Base-by-base conservation (phyloP, 2,329 filamentous ascomycete species). In the Anisogramma anomala region DNA sequence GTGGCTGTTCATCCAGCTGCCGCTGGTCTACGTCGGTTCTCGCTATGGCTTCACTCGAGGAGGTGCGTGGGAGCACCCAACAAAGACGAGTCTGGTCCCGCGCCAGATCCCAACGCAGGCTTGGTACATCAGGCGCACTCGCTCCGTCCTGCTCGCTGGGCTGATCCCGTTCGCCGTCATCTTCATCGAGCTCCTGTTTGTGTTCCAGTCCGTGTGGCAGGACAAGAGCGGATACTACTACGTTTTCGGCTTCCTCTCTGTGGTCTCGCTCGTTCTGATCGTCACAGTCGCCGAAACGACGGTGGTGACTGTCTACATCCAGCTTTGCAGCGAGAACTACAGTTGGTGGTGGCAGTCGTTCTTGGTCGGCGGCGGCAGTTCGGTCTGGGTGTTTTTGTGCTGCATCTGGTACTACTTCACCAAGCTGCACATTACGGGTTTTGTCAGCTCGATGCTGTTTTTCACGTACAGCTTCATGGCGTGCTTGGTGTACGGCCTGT, bases 341-440 rank as follows among this genome's bases (percentile, higher is more conserved):
- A 74, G 85, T 58, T 94, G 86, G 86, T 91, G 84, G 84, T 93
- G 85, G 85, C 82, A 84, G 58, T 85, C 82, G 38, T 91, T 94
- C 64, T 62, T 84, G 36, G 74, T 87, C 7, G 86, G 86, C 33
- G 82, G 80, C 35, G 77, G 79, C 51, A 85, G 79, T 51, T 75
- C 82, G 6, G 59, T 85, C 46, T 94, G 85, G 84, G 75, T 94
- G 27, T 91, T 89, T 56, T 58, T 75, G 27, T 93, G 91, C 64
- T 84, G 82, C 58, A 66, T 80, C 36, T 94, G 84, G 79, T 93
- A 89, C 64, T 93, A 85, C 61, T 71, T 78, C 52, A 77, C 77
- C 49, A 85, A 84, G 59, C 69, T 94, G 42, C 82, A 88, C 59
- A 84, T 94, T 49, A 74, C 77, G 5, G 86, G 86, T 4, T 82